phyloP scores from a whole-genome alignment of 371 early-diverging fungal genomes.

The Haplosporangium sp. region DNA sequence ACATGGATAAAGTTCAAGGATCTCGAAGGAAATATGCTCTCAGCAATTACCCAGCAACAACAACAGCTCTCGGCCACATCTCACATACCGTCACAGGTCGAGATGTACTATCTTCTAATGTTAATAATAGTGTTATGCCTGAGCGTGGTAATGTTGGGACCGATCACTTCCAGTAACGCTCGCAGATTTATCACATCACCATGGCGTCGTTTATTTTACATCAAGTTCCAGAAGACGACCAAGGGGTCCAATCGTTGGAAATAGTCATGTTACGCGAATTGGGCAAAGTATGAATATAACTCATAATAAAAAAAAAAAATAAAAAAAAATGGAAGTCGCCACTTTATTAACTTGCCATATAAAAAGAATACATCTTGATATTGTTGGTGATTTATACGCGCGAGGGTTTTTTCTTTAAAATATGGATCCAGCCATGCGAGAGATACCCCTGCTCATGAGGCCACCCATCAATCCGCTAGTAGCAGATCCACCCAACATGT shows the following conservation, averaged over 20 bases:
- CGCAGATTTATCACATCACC: constrained; percentile 17
- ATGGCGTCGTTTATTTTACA: constrained; percentile 23
- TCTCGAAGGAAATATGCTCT: constrained; percentile 1
- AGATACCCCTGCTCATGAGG: constrained; percentile 51
- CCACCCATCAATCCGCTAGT: constrained; percentile 44
- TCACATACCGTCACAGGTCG: neutral
- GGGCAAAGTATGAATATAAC: constrained; percentile 2
- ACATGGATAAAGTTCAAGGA: constrained; percentile 10
- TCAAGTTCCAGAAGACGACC: constrained; percentile 14
- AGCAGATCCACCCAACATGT: constrained; percentile 45
- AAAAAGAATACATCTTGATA: neutral
- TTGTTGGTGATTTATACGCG: neutral
- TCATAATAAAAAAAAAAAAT: too few species aligned
- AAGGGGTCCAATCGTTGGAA: constrained; percentile 15
- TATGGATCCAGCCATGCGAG: constrained; percentile 53
- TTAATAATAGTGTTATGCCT: constrained; percentile 16
- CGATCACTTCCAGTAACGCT: constrained; percentile 17
- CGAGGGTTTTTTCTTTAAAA: constrained; percentile 2
- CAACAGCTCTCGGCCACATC: neutral
- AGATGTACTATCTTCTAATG: constrained; percentile 20
- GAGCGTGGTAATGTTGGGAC: constrained; percentile 1
- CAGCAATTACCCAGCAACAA: neutral
- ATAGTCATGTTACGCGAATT: constrained; percentile 29
- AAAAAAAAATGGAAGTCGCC: too few species aligned
- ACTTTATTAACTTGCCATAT: neutral